Base-by-base conservation (phyloP, 1,284 basidiomycete genomes). In the Inonotus obliquus region DNA sequence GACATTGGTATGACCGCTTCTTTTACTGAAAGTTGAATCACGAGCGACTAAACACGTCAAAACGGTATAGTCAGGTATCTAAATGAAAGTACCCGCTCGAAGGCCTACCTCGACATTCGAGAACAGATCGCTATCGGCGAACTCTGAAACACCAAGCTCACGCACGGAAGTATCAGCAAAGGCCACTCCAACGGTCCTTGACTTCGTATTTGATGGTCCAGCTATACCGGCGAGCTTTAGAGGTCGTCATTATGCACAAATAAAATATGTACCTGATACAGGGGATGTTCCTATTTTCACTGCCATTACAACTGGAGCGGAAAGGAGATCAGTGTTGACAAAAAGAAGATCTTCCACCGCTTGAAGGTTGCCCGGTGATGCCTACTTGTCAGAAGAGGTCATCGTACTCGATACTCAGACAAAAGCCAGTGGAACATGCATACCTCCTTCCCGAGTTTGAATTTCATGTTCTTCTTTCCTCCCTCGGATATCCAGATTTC, bases 11-110 rank as follows among this genome's bases (percentile, higher is more conserved):
- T 78, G 62, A 91, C 81, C 35, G 93, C 95, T 74, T 99, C 97
- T 73, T 99, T 99, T 49, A 96, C 94, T 1, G 94, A 96, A 1
- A 99, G 84, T 73, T 99, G 97, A 64, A 99, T 98, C 53, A 98
- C 79, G 14, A 99, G 82, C 2, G 94, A 96, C 92, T 97, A 69
- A 29, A 17, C 41, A 35, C 7, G n/a, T 13, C 5, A 54, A 13
- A 23, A 13, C 17, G 1, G 27, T 6, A 44, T 44, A 1, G 19
- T 17, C 41, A 21, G 19, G 41, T 10, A 39, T 37, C 2, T 13
- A n/a, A 49, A 63, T 75, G 52, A 61, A 94, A 94, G 1, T 92
- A 94, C 74, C 98, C 11, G 32, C 32, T 4, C 32, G 32, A 32
- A 38, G 13, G 63, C 75, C 53, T 61, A 94, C 94, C 80, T 99